phyloP scores from a whole-genome alignment of 164 flowering plant species.

The Platanus orientalis region DNA sequence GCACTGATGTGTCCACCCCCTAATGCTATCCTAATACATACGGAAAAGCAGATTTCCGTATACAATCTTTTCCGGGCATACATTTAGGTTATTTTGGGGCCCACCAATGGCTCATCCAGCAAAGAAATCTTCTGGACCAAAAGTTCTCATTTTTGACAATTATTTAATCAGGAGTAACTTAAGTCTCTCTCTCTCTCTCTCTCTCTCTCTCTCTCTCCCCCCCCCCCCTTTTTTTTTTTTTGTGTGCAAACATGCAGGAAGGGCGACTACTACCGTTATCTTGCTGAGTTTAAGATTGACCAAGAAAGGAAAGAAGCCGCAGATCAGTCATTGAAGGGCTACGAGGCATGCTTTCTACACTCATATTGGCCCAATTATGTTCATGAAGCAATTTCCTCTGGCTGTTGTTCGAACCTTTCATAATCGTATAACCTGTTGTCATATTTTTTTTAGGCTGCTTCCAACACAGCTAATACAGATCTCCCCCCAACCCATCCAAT shows the following conservation, averaged over 20 bases:
- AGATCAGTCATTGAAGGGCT: slow-evolving; percentile 48
- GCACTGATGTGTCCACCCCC: too few species aligned
- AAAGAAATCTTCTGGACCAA: background rate
- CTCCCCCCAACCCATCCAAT: slow-evolving; percentile 56
- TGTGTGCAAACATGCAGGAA: slow-evolving; percentile 31
- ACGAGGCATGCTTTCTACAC: slow-evolving; percentile 43
- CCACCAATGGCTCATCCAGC: too few species aligned
- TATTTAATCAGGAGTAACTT: too few species aligned
- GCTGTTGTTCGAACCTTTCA: background rate
- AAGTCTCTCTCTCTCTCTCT: too few species aligned
- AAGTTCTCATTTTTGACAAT: too few species aligned
- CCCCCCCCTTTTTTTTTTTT: background rate
- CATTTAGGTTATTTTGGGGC: too few species aligned
- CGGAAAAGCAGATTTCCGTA: too few species aligned
- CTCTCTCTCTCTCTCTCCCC: background rate
- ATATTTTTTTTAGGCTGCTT: slow-evolving; percentile 27
- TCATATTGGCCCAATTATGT: background rate
- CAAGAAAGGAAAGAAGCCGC: slow-evolving; percentile 47
- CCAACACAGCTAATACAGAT: slow-evolving; percentile 35
- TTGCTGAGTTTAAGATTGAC: slow-evolving; percentile 53
- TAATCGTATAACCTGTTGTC: background rate
- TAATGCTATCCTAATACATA: too few species aligned
- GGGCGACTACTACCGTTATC: slow-evolving; percentile 57
- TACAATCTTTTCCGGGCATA: too few species aligned
- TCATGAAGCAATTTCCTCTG: too few species aligned